Evolutionary conservation across 345 rosid genomes (phyloP).

Genomic region (Cardamine occulta): DNA sequence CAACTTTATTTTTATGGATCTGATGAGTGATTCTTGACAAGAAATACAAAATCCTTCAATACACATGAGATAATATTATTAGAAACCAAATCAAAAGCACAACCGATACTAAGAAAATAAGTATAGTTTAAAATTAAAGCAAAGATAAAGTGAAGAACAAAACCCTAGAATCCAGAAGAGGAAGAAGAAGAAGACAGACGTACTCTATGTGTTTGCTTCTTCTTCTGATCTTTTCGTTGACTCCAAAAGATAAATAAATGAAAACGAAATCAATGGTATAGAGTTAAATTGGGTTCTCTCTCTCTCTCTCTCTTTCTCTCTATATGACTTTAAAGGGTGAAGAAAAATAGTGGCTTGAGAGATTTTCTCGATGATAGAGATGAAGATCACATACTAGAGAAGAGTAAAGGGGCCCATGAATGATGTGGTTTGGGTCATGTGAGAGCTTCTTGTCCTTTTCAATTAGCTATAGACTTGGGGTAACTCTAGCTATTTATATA

Average conservation of each 20-base stretch:
- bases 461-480: slow-evolving; percentile 49
- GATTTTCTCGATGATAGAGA: slow-evolving; percentile 41
- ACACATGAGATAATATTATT: slow-evolving; percentile 20
- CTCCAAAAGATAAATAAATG: slow-evolving; percentile 38
- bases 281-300: neutral
- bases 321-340: slow-evolving; percentile 32
- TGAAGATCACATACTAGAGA: slow-evolving; percentile 40
- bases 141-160: slow-evolving; percentile 27
- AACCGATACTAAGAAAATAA: neutral
- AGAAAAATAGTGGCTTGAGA: slow-evolving; percentile 41
- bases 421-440: slow-evolving; percentile 83
- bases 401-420: slow-evolving; percentile 67
- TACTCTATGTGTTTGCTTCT: slow-evolving; percentile 39
- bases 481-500: slow-evolving; percentile 43
- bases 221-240: slow-evolving; percentile 45
- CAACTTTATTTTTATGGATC: slow-evolving; percentile 30
- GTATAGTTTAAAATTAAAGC: neutral
- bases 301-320: slow-evolving; percentile 23
- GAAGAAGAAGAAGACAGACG: slow-evolving; percentile 41
- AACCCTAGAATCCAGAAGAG: slow-evolving; percentile 38
- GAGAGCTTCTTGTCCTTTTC: slow-evolving; percentile 77
- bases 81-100: slow-evolving; percentile 11
- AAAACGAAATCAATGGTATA: slow-evolving; percentile 37
- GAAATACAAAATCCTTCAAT: slow-evolving; percentile 28
- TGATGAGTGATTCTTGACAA: slow-evolving; percentile 22